A percentile compares a stretch with the other conserved stretches of the same genome.
phyloP scores from a whole-genome alignment of 371 early-diverging fungal species.

The Mucor indicus region DNA sequence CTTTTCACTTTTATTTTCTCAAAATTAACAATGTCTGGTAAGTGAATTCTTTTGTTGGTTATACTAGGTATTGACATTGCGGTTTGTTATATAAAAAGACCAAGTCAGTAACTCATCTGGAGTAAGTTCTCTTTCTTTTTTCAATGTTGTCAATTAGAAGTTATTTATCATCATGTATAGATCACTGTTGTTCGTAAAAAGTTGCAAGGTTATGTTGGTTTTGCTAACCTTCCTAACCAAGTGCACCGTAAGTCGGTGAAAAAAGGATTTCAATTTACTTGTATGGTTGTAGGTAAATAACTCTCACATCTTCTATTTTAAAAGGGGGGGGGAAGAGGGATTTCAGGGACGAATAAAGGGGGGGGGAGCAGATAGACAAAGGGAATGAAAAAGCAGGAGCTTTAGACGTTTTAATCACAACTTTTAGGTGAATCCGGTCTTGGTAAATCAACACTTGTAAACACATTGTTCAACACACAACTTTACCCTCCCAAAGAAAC shows the following conservation, averaged over 20 bases:
- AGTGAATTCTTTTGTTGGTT: neutral
- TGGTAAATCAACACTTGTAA: constrained; percentile 99
- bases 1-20: too few relatives aligned
- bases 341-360: too few relatives aligned
- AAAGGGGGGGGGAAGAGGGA: too few relatives aligned
- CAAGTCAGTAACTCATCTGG: constrained; percentile 35
- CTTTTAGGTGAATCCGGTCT: constrained; percentile 94
- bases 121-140: constrained; percentile 16
- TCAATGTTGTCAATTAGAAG: too few relatives aligned
- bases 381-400: too few relatives aligned
- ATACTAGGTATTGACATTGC: neutral
- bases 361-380: neutral
- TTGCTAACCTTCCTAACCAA: constrained; percentile 98
- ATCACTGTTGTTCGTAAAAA: constrained; percentile 65
- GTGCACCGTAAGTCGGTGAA: constrained; percentile 97
- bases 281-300: constrained; percentile 97
- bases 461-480: constrained; percentile 95
- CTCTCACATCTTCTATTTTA: too few relatives aligned
- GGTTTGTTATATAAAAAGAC: constrained; percentile 16
- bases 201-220: constrained; percentile 95
- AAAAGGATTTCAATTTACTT: constrained; percentile 98
- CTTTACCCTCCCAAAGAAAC: constrained; percentile 87
- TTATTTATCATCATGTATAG: constrained; percentile 12
- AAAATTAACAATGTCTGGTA: constrained; percentile 37
- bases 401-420: neutral